A percentile compares a stretch with the other conserved stretches of the same genome.
These are phyloP conservation scores for Gonapodya sp. DNA, from an alignment of 192 early-diverging fungal species.

Conservation along the genomic window DNA sequence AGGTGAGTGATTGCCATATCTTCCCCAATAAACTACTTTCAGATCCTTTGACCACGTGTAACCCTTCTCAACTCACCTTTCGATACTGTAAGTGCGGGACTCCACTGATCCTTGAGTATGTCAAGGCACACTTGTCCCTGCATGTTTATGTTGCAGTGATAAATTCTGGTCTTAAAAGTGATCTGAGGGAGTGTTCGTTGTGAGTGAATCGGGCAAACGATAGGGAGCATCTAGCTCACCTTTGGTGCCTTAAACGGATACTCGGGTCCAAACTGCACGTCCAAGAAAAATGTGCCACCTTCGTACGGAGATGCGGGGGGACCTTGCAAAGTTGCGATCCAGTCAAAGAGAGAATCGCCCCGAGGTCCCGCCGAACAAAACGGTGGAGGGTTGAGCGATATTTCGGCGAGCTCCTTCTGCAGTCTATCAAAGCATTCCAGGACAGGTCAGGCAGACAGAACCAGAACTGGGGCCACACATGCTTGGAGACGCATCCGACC, in stretches of 20 bases:
- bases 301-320: conserved; percentile 83
- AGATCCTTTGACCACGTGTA: too few relatives aligned
- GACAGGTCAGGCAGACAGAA: background rate
- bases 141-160: conserved; percentile 94
- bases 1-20: too few relatives aligned
- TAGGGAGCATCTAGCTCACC: conserved; percentile 25
- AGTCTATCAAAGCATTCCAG: conserved; percentile 42
- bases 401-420: conserved; percentile 96
- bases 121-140: conserved; percentile 88
- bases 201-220: background rate
- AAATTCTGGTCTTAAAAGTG: conserved; percentile 83
- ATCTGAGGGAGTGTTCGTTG: conserved; percentile 35
- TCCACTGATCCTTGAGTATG: conserved; percentile 97
- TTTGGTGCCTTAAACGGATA: conserved; percentile 97
- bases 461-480: too few relatives aligned
- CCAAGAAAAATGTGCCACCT: conserved; percentile 86
- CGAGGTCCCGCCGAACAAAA: conserved; percentile 95
- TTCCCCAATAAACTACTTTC: too few relatives aligned
- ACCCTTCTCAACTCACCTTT: conserved; percentile 38
- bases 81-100: conserved; percentile 86
- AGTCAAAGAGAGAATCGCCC: conserved; percentile 92
- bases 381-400: conserved; percentile 85
- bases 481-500: too few relatives aligned
- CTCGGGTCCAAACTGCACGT: conserved; percentile 82
- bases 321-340: conserved; percentile 89